These are phyloP conservation scores for Schrenkiella parvula DNA, from an alignment of 345 rosid genomes.

Conservation along the genomic window DNA sequence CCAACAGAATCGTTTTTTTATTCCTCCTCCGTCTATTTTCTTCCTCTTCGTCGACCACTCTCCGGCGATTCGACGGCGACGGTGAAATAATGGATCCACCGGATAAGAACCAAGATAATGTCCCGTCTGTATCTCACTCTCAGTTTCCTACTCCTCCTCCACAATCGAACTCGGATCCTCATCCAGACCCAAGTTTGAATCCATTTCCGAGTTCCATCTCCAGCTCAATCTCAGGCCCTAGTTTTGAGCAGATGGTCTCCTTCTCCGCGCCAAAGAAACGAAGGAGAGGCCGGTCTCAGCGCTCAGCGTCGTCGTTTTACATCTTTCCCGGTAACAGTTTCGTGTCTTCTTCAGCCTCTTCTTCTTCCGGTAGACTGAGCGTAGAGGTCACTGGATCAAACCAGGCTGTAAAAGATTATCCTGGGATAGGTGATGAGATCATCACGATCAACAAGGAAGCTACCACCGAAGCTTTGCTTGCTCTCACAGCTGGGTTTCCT, in stretches of 20 bases:
- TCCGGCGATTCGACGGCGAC: constrained; percentile 7
- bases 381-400: constrained; percentile 7
- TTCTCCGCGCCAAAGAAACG: constrained; percentile 77
- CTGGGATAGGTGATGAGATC: constrained; percentile 72
- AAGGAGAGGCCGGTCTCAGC: constrained; percentile 82
- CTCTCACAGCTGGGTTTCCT: constrained; percentile 90
- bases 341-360: constrained; percentile 28
- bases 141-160: constrained; percentile 41
- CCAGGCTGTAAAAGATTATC: constrained; percentile 7
- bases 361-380: constrained; percentile 16
- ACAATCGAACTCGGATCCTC: constrained; percentile 37
- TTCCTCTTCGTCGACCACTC: not conserved
- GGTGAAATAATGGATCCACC: constrained; percentile 43
- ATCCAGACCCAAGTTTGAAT: constrained; percentile 19
- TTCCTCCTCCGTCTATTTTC: not conserved
- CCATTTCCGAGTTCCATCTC: constrained; percentile 24
- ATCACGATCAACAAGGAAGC: constrained; percentile 90
- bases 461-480: constrained; percentile 80
- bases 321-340: constrained; percentile 26
- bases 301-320: constrained; percentile 44
- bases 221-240: constrained; percentile 17
- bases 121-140: constrained; percentile 37
- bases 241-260: constrained; percentile 46
- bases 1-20: not conserved
- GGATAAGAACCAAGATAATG: constrained; percentile 35